Evolutionary conservation across 176 grass and related monocot genomes (phyloP), one percentile per base, ranked within the genome.

Genomic region (Aegilops umbellulata): DNA sequence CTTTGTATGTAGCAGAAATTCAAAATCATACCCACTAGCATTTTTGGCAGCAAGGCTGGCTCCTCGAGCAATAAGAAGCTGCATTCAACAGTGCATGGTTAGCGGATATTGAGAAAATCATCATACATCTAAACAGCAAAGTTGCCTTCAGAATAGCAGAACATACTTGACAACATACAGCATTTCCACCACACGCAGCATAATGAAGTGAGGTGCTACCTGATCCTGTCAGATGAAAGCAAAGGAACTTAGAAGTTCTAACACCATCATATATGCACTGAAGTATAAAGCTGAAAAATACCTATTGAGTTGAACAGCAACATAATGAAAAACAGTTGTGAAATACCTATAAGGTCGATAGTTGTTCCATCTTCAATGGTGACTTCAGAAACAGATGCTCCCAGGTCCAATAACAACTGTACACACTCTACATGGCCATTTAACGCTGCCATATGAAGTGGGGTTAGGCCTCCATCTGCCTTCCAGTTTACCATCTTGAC

Each of bases 151-250:
- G 64, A 49, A 14, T 82, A 80, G 75, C 24, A 74, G 14, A 87
- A 86, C 91, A 81, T 95, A 96, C 97, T 84, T 99, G 94, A 85
- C 97, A 99, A 83, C 94, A 99, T 46, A 91, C 82, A 74, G 87
- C 84, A 88, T 96, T 99, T 90, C 97, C 97, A 72, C 97, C 94
- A 83, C 94, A 96, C 69, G 97, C 97, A 83, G 92, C 94, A 81
- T 99, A 99, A 90, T 96, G 97, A 81, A 99, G 90, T 32, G 94
- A 92, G 47, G 92, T 99, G 88, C 97, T 99, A 82, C 97, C 97
- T 53, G 92, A 80, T 82, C 94, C 97, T 99, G 86, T 71, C 23
- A 83, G 42, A 87, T 86, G 78, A 35, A 92, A 82, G 74, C 8
- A 67, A 67, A 27, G 23, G 12, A 26, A 76, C 19, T 17, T 58